Evolutionary conservation across 129 eudicot genomes (phyloP).

Genomic region (carrot (Daucus carota)): DNA sequence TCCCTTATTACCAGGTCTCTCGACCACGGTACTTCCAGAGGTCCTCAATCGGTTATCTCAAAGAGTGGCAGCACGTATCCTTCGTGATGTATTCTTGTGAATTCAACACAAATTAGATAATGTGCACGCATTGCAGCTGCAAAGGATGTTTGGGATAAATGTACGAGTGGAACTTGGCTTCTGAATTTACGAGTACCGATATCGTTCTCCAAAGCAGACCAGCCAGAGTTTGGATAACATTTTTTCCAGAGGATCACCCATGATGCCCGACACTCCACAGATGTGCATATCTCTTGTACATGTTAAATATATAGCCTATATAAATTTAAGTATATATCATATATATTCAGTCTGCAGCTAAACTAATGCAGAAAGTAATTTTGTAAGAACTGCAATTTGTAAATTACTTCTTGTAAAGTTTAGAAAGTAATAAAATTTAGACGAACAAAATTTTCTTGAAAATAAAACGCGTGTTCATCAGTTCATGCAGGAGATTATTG

Average conservation of each 20-base stretch:
- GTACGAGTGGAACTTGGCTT: not conserved
- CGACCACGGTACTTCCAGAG: slow-evolving; percentile 77
- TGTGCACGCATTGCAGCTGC: not conserved
- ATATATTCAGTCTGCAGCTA: not conserved
- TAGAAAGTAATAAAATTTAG: not conserved
- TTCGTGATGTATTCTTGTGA: slow-evolving; percentile 67
- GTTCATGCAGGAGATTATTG: not conserved
- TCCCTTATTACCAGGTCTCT: slow-evolving; percentile 75
- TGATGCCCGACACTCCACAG: not conserved
- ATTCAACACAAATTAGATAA: not conserved
- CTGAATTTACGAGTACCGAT: not conserved
- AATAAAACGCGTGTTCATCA: not conserved
- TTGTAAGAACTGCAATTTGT: not conserved
- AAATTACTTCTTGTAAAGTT: not conserved
- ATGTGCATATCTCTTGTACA: slow-evolving; percentile 3
- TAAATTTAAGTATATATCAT: not conserved
- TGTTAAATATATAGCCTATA: not conserved
- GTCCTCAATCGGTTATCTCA: slow-evolving; percentile 68
- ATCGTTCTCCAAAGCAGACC: not conserved
- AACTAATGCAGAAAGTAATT: not conserved
- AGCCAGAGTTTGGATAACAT: not conserved
- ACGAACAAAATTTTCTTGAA: not conserved
- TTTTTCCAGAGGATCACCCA: not conserved
- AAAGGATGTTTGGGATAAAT: not conserved
- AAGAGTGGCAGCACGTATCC: slow-evolving; percentile 66